Percentiles rank a stretch among this genome's conserved stretches.
Conservation (phyloP, 306 rosid genomes). For the Castanea mollissima region DNA sequence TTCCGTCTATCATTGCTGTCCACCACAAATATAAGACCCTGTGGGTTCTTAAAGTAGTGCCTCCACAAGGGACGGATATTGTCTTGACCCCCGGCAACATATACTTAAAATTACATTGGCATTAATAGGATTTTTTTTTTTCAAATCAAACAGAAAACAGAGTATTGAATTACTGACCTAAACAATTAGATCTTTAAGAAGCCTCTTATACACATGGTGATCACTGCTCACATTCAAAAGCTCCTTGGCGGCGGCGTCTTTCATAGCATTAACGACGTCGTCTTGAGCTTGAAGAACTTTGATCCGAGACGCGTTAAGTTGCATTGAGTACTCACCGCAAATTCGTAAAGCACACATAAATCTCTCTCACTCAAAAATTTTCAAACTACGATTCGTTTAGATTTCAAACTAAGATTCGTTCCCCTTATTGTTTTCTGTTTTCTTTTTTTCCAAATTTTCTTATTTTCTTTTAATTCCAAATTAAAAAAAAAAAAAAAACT, state of each 20-base stretch:
- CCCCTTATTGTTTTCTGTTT: no score
- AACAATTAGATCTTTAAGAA: constrained; percentile 80
- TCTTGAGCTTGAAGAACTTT: constrained; percentile 99
- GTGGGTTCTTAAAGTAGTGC: constrained; percentile 99
- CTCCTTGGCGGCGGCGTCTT: constrained; percentile 72
- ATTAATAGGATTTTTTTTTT: no score
- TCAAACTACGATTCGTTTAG: background rate
- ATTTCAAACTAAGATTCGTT: background rate
- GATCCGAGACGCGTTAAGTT: constrained; percentile 78
- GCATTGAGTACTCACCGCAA: constrained; percentile 95
- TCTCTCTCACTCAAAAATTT: background rate
- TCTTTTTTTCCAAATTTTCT: no score
- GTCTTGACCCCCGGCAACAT: no score
- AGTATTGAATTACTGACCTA: constrained; percentile 44
- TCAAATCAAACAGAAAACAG: background rate
- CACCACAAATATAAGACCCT: constrained; percentile 98
- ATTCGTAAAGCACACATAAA: constrained; percentile 18
- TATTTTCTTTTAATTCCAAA: no score
- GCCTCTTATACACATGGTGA: constrained; percentile 57
- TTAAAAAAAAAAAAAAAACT: no score
- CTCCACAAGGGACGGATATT: constrained; percentile 99
- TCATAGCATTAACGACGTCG: constrained; percentile 77
- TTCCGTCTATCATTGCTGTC: constrained; percentile 97
- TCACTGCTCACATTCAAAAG: constrained; percentile 65
- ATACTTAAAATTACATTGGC: no score